Conservation (phyloP, 768 basidiomycete species). For the Filobasidium floriforme region DNA sequence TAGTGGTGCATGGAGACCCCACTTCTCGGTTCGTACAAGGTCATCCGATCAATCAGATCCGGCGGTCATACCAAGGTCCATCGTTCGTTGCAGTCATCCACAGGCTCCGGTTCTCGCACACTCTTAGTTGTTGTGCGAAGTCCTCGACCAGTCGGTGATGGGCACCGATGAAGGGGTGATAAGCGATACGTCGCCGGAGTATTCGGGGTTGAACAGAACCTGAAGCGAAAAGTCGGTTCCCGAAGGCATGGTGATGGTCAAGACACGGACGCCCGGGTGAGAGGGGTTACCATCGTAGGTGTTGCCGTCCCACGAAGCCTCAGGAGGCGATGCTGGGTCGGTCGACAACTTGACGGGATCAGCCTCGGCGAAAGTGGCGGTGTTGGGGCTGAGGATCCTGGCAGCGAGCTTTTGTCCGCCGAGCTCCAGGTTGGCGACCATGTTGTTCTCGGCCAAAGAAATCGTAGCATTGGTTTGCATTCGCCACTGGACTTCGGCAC, state of each 20-base stretch:
- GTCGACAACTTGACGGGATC: conserved; percentile 54
- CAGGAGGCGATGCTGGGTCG: conserved; percentile 61
- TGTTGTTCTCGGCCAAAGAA: conserved; percentile 51
- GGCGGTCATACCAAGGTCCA: conserved; percentile 1
- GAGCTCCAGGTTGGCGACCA: conserved; percentile 66
- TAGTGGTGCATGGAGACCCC: too few relatives aligned
- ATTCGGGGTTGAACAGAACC: conserved; percentile 90
- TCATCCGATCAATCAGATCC: neutral
- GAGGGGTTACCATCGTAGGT: conserved; percentile 48
- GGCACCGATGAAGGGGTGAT: conserved; percentile 61
- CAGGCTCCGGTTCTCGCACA: too few relatives aligned
- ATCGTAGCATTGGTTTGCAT: conserved; percentile 92
- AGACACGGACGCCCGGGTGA: conserved; percentile 69
- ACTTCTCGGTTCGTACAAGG: too few relatives aligned
- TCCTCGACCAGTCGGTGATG: conserved; percentile 66
- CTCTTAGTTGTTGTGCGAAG: conserved; percentile 56
- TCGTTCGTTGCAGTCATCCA: neutral
- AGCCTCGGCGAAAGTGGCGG: conserved; percentile 56
- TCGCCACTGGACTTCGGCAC: conserved; percentile 61
- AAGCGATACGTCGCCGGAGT: conserved; percentile 55
- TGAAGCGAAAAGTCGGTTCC: conserved; percentile 70
- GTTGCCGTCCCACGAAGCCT: neutral
- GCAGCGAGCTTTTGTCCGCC: conserved; percentile 62
- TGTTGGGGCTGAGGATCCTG: conserved; percentile 59
- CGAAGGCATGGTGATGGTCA: conserved; percentile 58